Evolutionary conservation across 2,329 filamentous ascomycete species (phyloP), one percentile per base, ranked within the genome.

Genomic region (Phialophora expanda): DNA sequence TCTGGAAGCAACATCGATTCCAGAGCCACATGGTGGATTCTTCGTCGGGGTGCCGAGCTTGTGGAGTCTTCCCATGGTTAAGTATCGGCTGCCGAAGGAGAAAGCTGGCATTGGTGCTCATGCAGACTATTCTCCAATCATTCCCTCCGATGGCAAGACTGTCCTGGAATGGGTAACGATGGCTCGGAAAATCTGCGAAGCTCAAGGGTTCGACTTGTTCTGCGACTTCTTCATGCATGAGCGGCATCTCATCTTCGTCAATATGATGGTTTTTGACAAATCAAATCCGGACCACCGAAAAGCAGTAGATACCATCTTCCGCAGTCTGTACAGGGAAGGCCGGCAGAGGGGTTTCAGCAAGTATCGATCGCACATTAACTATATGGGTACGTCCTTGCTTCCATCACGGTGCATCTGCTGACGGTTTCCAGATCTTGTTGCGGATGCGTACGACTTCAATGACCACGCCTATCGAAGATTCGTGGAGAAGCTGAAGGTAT

Each of bases 211-310:
- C 48, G 67, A 69, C 41, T 55, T 69, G 26, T 69, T 69, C 55
- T 69, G 67, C 56, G 67, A 69, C 44, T 69, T 69, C 24, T 69
- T 69, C 38, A 69, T 69, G 67, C 67, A 69, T 50, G 67, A 69
- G 32, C 56, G 67, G 32, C 67, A 69, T 57, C 41, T 69, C 46
- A 69, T 69, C 48, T 69, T 69, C 34, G 67, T 69, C 44, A 69
- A 69, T 28, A 66, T 69, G 64, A 66, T 66, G 65, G 64, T 67
- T 5, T 66, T 69, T 54, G 67, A 69, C 58, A 69, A 69, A 41
- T 48, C 67, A 1, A 62, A 67, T 22, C 53, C 64, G 7, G 55
- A 62, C 7, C 67, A 69, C 24, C 61, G 65, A 20, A 51, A 51
- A 30, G 54, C 67, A 4, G 65, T 67, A 11, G 64, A 69, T 50